phyloP scores from a whole-genome alignment of 805 yeast genomes.

The Saturnispora dispora region DNA sequence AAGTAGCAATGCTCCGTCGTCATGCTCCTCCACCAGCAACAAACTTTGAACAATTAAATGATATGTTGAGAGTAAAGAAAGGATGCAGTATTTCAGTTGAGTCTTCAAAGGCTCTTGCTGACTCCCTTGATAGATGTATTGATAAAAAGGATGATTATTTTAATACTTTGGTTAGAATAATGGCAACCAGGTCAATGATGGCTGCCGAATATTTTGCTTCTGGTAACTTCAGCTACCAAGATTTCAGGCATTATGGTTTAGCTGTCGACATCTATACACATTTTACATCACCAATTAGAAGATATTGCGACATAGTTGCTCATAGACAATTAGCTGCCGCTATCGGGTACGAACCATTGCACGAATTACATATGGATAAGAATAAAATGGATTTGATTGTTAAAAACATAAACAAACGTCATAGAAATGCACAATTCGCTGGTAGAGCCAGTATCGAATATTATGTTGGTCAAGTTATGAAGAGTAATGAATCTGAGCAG shows the following conservation, averaged over 20 bases:
- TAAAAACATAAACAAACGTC: slow-evolving; percentile 84
- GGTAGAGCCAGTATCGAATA: slow-evolving; percentile 97
- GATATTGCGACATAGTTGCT: slow-evolving; percentile 96
- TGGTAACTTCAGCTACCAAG: slow-evolving; percentile 83
- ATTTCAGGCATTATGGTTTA: slow-evolving; percentile 91
- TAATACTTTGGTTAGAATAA: slow-evolving; percentile 85
- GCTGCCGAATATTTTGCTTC: slow-evolving; percentile 96
- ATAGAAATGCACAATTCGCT: slow-evolving; percentile 97
- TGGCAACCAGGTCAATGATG: slow-evolving; percentile 99
- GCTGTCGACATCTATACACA: slow-evolving; percentile 97
- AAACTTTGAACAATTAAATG: slow-evolving; percentile 82
- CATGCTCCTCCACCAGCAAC: slow-evolving; percentile 97
- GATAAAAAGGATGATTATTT: slow-evolving; percentile 83
- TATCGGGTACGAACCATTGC: slow-evolving; percentile 82
- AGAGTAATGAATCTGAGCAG: slow-evolving; percentile 66
- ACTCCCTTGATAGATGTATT: slow-evolving; percentile 79
- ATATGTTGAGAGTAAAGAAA: slow-evolving; percentile 77
- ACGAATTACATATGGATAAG: slow-evolving; percentile 78
- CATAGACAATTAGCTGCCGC: slow-evolving; percentile 99
- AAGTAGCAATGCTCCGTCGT: slow-evolving; percentile 96
- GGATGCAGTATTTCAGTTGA: slow-evolving; percentile 69
- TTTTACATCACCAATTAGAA: slow-evolving; percentile 95
- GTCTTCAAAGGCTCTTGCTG: slow-evolving; percentile 85
- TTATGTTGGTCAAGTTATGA: slow-evolving; percentile 96
- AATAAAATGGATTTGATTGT: slow-evolving; percentile 82